phyloP scores from a whole-genome alignment of 2,329 filamentous ascomycete genomes.

The Penicillium sp. region DNA sequence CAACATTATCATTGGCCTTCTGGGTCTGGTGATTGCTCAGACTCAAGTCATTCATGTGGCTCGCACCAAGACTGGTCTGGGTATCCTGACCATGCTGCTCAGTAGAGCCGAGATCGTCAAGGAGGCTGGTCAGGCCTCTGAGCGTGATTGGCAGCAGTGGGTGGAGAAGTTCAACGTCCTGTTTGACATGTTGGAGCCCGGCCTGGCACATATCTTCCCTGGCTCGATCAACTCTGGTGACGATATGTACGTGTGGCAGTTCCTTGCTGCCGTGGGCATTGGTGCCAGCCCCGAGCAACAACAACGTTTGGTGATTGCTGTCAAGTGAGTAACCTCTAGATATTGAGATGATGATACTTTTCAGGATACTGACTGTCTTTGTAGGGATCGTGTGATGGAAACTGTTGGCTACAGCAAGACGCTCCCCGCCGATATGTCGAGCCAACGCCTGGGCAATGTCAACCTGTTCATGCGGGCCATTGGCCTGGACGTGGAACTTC shows the following conservation, averaged over 20 bases:
- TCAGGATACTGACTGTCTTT: conserved; percentile 16
- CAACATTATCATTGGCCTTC: conserved; percentile 84
- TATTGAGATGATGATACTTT: neutral
- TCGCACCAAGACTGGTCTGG: conserved; percentile 82
- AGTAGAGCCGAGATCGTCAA: conserved; percentile 93
- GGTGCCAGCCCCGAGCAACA: conserved; percentile 93
- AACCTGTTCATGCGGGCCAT: conserved; percentile 99
- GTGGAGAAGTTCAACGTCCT: conserved; percentile 78
- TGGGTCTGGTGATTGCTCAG: conserved; percentile 79
- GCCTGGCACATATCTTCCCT: conserved; percentile 83
- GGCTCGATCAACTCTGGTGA: conserved; percentile 86
- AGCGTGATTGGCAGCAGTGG: conserved; percentile 81
- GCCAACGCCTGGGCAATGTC: conserved; percentile 82
- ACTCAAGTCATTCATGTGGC: conserved; percentile 83
- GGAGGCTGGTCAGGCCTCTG: conserved; percentile 69
- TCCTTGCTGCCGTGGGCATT: conserved; percentile 91
- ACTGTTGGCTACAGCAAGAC: conserved; percentile 88
- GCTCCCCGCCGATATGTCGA: conserved; percentile 80
- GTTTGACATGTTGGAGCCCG: conserved; percentile 84
- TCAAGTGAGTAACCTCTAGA: conserved; percentile 62
- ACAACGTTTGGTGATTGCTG: conserved; percentile 87
- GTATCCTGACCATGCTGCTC: conserved; percentile 89
- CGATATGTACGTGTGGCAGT: conserved; percentile 97
- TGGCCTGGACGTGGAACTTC: conserved; percentile 88
- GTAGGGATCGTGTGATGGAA: conserved; percentile 86